phyloP scores from a whole-genome alignment of 2,329 filamentous ascomycete genomes.

The Fusarium oxysporum region DNA sequence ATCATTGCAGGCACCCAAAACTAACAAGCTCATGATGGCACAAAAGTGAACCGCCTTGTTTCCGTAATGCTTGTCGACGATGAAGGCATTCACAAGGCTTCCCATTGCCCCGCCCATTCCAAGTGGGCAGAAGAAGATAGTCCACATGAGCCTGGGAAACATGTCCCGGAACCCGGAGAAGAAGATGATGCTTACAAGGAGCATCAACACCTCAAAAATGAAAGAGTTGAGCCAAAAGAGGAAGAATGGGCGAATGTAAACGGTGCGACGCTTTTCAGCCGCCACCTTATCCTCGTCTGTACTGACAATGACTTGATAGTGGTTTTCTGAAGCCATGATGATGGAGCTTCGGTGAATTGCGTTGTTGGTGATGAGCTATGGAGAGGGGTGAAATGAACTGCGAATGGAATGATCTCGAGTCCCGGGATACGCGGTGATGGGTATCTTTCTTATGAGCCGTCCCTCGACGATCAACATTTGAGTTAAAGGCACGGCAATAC shows the following conservation, averaged over 20 bases:
- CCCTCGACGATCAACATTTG: no score
- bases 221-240: not conserved
- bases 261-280: not conserved
- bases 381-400: no score
- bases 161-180: not conserved
- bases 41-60: not conserved
- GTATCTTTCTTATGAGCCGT: no score
- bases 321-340: no score
- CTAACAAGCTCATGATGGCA: not conserved
- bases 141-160: not conserved
- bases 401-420: no score
- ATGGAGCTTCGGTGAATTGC: no score
- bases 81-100: not conserved
- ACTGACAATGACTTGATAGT: not conserved
- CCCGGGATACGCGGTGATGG: no score
- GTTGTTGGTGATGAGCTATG: no score
- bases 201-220: not conserved
- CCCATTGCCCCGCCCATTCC: not conserved
- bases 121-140: not conserved
- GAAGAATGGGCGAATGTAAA: not conserved
- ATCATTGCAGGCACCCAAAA: not conserved
- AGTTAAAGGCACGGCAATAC: no score
- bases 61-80: not conserved
- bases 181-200: not conserved
- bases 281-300: not conserved